phyloP scores from a whole-genome alignment of 495 filamentous ascomycete species.

The Xylaria sp. region DNA sequence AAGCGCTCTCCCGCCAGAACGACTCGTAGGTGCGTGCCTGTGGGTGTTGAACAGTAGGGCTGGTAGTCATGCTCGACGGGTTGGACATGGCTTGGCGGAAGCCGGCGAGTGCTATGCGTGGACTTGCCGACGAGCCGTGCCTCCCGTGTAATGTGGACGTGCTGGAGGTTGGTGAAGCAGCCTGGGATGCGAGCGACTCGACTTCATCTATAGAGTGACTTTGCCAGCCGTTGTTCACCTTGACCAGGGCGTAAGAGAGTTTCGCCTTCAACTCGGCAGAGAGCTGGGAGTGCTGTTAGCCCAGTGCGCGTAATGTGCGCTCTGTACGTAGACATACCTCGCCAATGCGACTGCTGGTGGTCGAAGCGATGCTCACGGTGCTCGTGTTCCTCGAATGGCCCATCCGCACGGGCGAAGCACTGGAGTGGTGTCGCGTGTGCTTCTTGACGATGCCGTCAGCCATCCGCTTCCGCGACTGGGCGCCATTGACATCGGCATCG shows the following conservation, averaged over 20 bases:
- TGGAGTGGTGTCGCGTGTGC: constrained; percentile 47
- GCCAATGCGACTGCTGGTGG: constrained; percentile 69
- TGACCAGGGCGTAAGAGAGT: constrained; percentile 87
- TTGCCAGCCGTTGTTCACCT: constrained; percentile 87
- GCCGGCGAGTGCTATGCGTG: constrained; percentile 44
- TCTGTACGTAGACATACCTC: constrained; percentile 63
- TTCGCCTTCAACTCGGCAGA: constrained; percentile 79
- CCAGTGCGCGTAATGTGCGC: constrained; percentile 21
- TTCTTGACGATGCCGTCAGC: constrained; percentile 73
- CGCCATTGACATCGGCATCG: constrained; percentile 35
- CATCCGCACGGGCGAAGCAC: constrained; percentile 46
- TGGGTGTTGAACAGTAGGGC: constrained; percentile 37
- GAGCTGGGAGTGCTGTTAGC: constrained; percentile 58
- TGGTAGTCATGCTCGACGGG: constrained; percentile 44
- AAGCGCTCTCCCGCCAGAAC: constrained; percentile 50
- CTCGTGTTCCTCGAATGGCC: constrained; percentile 75
- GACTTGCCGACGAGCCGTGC: constrained; percentile 55
- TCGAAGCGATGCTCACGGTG: constrained; percentile 61
- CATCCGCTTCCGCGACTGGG: constrained; percentile 63
- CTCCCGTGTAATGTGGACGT: constrained; percentile 59
- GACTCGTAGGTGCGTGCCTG: constrained; percentile 48
- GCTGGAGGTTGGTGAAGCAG: constrained; percentile 62
- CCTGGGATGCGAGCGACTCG: constrained; percentile 71
- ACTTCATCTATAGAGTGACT: constrained; percentile 70
- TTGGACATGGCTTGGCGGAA: constrained; percentile 41